Conservation (phyloP, 257 asterid genomes). For the Forsythia suspensa region DNA sequence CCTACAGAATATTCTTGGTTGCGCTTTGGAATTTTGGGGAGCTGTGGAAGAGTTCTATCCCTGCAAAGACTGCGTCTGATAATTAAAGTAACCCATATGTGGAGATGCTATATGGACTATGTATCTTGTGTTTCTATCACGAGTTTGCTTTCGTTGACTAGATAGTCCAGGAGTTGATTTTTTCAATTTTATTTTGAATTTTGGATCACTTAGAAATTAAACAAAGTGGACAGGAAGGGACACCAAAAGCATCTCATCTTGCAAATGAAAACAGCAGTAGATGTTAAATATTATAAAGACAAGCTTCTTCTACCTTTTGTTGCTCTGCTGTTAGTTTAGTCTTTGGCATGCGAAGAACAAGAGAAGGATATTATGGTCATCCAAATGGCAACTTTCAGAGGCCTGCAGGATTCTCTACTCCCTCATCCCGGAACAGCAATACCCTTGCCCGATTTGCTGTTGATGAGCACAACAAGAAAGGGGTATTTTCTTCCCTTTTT, state of each 20-base stretch:
- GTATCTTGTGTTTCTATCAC: not conserved
- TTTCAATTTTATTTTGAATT: no score
- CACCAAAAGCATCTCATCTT: not conserved
- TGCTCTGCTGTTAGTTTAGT: not conserved
- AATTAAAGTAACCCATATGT: no score
- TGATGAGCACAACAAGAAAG: slow-evolving; percentile 61
- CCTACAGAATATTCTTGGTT: not conserved
- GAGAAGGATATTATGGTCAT: not conserved
- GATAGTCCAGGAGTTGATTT: no score
- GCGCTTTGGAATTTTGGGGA: not conserved
- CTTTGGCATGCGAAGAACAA: not conserved
- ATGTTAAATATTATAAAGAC: not conserved
- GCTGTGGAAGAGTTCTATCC: not conserved
- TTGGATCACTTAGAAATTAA: no score
- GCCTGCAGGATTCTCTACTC: slow-evolving; percentile 44
- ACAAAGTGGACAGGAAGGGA: not conserved
- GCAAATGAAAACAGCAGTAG: slow-evolving; percentile 1
- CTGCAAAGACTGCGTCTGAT: not conserved
- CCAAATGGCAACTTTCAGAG: slow-evolving; percentile 65
- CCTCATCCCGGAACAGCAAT: slow-evolving; percentile 28
- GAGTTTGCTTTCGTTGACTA: not conserved
- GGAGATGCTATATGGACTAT: not conserved
- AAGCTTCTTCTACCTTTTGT: not conserved
- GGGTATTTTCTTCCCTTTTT: slow-evolving; percentile 20
- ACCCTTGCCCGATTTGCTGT: slow-evolving; percentile 71